phyloP scores from a whole-genome alignment of 352 stramenopile genomes.

The Phytophthora citrophthora region DNA sequence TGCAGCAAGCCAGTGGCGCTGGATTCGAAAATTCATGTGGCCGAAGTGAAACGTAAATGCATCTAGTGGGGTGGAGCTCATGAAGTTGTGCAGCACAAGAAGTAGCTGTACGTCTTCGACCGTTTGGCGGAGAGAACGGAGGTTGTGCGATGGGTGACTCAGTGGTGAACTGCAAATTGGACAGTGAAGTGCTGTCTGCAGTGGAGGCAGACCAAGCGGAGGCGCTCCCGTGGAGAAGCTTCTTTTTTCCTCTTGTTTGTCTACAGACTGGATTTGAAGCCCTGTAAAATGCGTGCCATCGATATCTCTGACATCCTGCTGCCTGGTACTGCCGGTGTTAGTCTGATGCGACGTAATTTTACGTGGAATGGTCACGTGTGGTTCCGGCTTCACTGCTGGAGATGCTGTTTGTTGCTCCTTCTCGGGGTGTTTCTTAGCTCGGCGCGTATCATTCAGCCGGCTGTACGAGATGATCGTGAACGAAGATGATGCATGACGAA shows the following conservation, averaged over 20 bases:
- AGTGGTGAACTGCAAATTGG: slow-evolving; percentile 9
- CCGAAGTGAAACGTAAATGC: slow-evolving; percentile 19
- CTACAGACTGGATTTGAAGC: neutral
- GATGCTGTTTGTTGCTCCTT: neutral
- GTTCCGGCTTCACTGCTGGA: neutral
- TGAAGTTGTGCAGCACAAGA: slow-evolving; percentile 13
- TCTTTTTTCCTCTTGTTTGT: neutral
- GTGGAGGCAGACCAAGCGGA: neutral
- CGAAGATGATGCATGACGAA: slow-evolving; percentile 25
- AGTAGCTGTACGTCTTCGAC: slow-evolving; percentile 8
- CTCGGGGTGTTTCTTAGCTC: neutral
- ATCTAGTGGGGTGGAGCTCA: slow-evolving; percentile 8
- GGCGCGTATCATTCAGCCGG: slow-evolving; percentile 7
- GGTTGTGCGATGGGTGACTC: neutral
- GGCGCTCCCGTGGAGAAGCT: neutral
- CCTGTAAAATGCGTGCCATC: neutral
- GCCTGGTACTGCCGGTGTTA: neutral
- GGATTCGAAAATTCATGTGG: slow-evolving; percentile 16
- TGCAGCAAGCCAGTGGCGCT: slow-evolving; percentile 14
- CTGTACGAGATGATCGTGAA: slow-evolving; percentile 47
- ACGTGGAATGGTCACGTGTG: neutral
- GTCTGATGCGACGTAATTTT: too few species aligned
- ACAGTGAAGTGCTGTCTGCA: neutral
- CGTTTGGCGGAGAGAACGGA: neutral
- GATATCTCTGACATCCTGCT: neutral